Conservation (phyloP, 441 rosid genomes). For the Flueggea neowawraea region DNA sequence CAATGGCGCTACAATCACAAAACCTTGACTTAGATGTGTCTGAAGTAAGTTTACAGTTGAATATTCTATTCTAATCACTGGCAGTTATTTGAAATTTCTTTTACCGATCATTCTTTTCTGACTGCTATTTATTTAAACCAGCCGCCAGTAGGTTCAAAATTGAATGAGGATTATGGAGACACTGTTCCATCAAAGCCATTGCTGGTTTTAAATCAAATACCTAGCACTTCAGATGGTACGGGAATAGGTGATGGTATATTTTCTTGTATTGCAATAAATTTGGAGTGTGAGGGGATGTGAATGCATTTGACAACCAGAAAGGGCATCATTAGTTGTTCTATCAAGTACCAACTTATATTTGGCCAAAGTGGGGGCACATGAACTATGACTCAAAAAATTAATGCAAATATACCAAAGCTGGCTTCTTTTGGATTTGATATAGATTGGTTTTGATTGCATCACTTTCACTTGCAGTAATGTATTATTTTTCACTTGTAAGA, state of each 20-base stretch:
- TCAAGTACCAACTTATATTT: too few species aligned
- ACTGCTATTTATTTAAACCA: constrained; percentile 32
- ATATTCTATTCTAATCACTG: constrained; percentile 11
- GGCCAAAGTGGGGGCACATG: too few species aligned
- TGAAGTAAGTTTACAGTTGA: constrained; percentile 41
- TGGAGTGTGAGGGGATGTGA: too few species aligned
- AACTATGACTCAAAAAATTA: too few species aligned
- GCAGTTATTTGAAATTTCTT: constrained; percentile 3
- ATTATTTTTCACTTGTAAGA: too few species aligned
- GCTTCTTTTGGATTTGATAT: too few species aligned
- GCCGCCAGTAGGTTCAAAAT: constrained; percentile 50
- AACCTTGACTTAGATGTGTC: constrained; percentile 35
- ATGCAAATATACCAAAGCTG: too few species aligned
- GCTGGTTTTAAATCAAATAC: constrained; percentile 38
- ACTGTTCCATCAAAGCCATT: constrained; percentile 72
- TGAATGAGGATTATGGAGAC: constrained; percentile 69
- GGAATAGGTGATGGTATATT: constrained; percentile 54
- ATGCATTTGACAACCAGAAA: too few species aligned
- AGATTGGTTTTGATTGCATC: too few species aligned
- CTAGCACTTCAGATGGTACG: constrained; percentile 42
- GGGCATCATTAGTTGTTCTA: too few species aligned
- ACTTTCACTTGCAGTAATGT: too few species aligned
- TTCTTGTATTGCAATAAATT: not conserved
- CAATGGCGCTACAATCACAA: constrained; percentile 72
- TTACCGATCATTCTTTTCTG: constrained; percentile 1